A percentile compares a stretch with the other conserved stretches of the same genome.
Conservation (phyloP, 108 stramenopile genomes). For the Heterococcus sp. region DNA sequence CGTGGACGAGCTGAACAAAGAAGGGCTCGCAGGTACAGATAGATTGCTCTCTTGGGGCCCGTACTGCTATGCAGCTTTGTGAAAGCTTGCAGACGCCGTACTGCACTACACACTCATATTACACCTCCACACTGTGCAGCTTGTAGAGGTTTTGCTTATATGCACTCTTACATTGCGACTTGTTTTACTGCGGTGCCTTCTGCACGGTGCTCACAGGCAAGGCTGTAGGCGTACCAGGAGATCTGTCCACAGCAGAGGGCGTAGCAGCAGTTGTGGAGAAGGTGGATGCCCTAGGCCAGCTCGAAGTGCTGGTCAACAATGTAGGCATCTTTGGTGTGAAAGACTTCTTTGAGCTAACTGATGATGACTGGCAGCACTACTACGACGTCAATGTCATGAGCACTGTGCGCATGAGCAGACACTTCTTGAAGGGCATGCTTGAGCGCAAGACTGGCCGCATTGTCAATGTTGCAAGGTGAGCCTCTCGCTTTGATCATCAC, state of each 20-base stretch:
- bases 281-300: neutral
- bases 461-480: neutral
- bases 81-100: too few species aligned
- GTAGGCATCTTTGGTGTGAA: constrained; percentile 4
- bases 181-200: too few species aligned
- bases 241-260: constrained; percentile 4
- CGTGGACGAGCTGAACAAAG: neutral
- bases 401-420: constrained; percentile 11
- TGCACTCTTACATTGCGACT: too few species aligned
- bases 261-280: neutral
- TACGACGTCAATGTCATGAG: constrained; percentile 7
- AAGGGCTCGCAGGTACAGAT: neutral
- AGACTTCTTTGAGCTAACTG: constrained; percentile 5
- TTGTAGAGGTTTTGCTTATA: too few species aligned
- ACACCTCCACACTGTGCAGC: too few species aligned
- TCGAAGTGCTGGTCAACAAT: constrained; percentile 1
- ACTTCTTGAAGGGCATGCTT: neutral
- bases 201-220: too few species aligned
- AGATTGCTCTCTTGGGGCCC: too few species aligned
- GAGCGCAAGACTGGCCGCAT: neutral
- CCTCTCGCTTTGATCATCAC: too few species aligned
- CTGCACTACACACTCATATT: too few species aligned
- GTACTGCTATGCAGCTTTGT: too few species aligned
- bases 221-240: neutral
- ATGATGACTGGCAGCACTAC: neutral